phyloP scores from a whole-genome alignment of 805 yeast species.

The Hanseniaspora jakobsenii region DNA sequence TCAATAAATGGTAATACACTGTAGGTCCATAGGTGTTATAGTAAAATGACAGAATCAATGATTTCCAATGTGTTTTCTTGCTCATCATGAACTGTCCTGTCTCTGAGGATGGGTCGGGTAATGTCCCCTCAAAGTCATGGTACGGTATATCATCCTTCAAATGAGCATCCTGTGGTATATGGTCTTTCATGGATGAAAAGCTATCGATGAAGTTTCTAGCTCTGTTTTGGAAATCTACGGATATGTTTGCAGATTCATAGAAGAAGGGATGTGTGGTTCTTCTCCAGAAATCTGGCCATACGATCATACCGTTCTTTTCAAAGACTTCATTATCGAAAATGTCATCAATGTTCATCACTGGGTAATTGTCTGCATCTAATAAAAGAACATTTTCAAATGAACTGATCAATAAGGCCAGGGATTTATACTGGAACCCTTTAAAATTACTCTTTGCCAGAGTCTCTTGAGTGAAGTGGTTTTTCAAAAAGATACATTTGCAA shows the following conservation, averaged over 20 bases:
- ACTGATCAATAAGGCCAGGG: conserved; percentile 58
- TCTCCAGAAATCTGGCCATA: conserved; percentile 88
- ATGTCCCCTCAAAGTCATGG: conserved; percentile 50
- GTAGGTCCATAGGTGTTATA: conserved; percentile 64
- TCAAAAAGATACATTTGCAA: conserved; percentile 56
- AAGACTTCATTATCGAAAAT: conserved; percentile 51
- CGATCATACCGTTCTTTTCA: conserved; percentile 37
- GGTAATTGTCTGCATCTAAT: conserved; percentile 66
- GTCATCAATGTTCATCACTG: conserved; percentile 51
- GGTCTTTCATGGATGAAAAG: conserved; percentile 25
- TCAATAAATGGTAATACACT: conserved; percentile 54
- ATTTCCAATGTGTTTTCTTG: conserved; percentile 45
- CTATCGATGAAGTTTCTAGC: conserved; percentile 29
- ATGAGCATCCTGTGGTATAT: conserved; percentile 8
- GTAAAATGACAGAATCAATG: conserved; percentile 48
- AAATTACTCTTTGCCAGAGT: conserved; percentile 39
- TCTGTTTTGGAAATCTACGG: conserved; percentile 31
- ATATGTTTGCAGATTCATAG: conserved; percentile 55
- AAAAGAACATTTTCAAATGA: conserved; percentile 59
- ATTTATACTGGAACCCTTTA: conserved; percentile 55
- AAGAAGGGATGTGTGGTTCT: conserved; percentile 66
- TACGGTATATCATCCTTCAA: conserved; percentile 30
- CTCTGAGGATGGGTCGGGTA: conserved; percentile 62
- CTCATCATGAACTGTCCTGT: conserved; percentile 60
- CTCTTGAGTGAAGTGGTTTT: conserved; percentile 40